Base-by-base conservation (phyloP, 73 alveolate genomes). In the Uronychia binucleata region DNA sequence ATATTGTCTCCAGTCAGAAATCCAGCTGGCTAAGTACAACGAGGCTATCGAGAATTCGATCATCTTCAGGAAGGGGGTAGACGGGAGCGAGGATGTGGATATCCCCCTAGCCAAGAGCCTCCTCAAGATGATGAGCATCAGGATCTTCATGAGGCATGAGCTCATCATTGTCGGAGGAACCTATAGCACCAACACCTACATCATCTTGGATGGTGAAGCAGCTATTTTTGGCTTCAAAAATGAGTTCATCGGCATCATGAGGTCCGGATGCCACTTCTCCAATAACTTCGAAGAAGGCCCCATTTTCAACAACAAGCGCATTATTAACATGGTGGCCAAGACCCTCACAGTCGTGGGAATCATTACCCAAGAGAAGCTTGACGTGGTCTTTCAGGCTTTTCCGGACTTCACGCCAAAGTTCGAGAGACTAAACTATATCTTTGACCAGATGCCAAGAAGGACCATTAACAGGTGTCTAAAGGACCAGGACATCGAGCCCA, bases 141-240 rank as follows among this genome's bases (percentile, higher is more conserved):
- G 92, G 35, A 30, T 90, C 31, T 89, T 86, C 78, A 75, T 86
- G 91, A 75, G 34, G 31, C 76, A 82, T 1, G 97, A 93, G 0
- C 34, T 91, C 0, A 77, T 93, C 28, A 74, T 90, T 26, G 81
- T 77, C 5, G 90, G 85, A 14, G 97, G 97, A 30, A 79, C 90
- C 28, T 81, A 80, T 57, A 89, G 91, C 0, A 77, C 59, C 1
- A 90, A 86, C 58, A 74, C 83, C 32, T 93, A 85, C 67, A 5
- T 93, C 29, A 27, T 93, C 27, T 74, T 93, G 28, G 97, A 93
- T 19, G 97, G 97, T 0, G 94, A 93, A 77, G 94, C 88, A 26
- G 78, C 59, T 26, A 60, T 93, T 59, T 33, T 90, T 34, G 93
- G 94, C 67, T 28, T 76, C 26, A 78, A 79, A 0, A 79, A 90